Conservation (phyloP, 768 basidiomycete species). For the Termitomyces sp. region DNA sequence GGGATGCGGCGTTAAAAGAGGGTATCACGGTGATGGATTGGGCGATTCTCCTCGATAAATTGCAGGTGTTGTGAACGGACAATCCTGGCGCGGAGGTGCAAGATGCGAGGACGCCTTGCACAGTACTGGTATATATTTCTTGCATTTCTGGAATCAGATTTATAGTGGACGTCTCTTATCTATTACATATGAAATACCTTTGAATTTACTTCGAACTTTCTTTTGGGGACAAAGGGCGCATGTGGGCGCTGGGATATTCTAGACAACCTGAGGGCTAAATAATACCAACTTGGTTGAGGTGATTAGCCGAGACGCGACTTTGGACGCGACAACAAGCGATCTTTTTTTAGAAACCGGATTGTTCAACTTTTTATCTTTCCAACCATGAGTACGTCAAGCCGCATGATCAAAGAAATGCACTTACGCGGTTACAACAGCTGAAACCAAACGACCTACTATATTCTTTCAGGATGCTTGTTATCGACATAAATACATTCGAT, state of each 20-base stretch:
- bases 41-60: conserved; percentile 71
- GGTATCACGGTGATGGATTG: conserved; percentile 76
- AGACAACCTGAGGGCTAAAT: too few species aligned
- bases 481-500: conserved; percentile 75
- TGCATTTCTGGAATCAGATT: background rate
- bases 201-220: background rate
- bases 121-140: background rate
- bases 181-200: background rate
- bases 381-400: background rate
- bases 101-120: background rate
- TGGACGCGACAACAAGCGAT: background rate
- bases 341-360: background rate
- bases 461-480: conserved; percentile 73
- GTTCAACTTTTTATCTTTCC: background rate
- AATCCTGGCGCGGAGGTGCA: background rate
- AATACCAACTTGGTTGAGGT: too few species aligned
- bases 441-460: conserved; percentile 23
- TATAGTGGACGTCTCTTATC: background rate
- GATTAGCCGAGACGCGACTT: conserved; percentile 1
- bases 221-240: background rate
- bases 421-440: background rate
- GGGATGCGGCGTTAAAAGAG: conserved; percentile 62
- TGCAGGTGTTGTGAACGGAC: conserved; percentile 34
- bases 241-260: too few species aligned
- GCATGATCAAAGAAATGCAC: background rate